Conservation (phyloP, 441 rosid species). For the Pelargonium myrrhifolium region DNA sequence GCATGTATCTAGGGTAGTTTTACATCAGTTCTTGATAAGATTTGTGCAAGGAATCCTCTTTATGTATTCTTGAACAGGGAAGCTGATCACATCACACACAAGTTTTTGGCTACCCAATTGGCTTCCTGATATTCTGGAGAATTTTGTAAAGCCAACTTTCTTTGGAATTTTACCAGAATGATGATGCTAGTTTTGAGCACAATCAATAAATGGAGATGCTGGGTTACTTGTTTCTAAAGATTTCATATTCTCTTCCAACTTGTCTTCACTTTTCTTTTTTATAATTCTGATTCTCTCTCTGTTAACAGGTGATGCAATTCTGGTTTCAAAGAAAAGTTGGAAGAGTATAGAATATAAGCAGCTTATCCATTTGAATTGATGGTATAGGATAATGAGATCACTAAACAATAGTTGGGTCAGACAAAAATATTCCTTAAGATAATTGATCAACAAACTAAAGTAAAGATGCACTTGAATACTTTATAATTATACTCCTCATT, state of each 20-base stretch:
- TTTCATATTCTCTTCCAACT: conserved; percentile 2
- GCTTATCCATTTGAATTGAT: not conserved
- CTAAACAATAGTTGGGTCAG: not conserved
- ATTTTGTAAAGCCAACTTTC: not conserved
- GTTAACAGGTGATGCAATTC: not conserved
- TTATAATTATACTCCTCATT: too few relatives aligned
- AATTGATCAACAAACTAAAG: not conserved
- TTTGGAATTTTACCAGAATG: not conserved
- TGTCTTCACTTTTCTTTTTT: too few relatives aligned
- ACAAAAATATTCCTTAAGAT: not conserved
- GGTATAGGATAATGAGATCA: not conserved
- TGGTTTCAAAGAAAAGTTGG: not conserved
- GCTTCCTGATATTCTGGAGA: conserved; percentile 2
- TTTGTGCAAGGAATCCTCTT: conserved; percentile 6
- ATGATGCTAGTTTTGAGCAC: not conserved
- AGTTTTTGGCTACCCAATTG: not conserved
- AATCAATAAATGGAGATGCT: not conserved
- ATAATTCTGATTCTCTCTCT: conserved; percentile 1
- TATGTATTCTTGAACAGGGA: not conserved
- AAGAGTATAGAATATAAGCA: not conserved
- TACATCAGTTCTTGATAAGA: not conserved
- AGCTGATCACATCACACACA: not conserved
- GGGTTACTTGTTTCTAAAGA: not conserved
- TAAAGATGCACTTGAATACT: too few relatives aligned
- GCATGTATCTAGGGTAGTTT: not conserved